Conservation (phyloP, 257 asterid species). For the Verbascum thapsus region DNA sequence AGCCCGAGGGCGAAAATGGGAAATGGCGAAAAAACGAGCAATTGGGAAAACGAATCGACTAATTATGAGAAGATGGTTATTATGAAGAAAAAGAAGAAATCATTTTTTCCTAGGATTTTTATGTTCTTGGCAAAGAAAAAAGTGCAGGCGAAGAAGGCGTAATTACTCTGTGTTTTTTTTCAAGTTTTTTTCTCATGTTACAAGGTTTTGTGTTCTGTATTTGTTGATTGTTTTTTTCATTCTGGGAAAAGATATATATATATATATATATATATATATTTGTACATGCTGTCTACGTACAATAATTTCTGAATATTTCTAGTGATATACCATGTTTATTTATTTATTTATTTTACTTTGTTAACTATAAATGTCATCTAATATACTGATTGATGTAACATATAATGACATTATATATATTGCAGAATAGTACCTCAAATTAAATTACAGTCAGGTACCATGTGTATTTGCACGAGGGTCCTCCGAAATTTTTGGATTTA, state of each 20-base stretch:
- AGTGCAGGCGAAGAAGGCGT: slow-evolving; percentile 39
- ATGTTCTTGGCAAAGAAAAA: slow-evolving; percentile 55
- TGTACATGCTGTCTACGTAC: too few species aligned
- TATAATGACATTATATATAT: too few species aligned
- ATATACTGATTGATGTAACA: too few species aligned
- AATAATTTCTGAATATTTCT: too few species aligned
- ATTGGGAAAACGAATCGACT: slow-evolving; percentile 42
- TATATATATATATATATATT: too few species aligned
- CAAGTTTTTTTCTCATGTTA: background rate
- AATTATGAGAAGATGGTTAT: slow-evolving; percentile 26
- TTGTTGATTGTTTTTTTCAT: background rate
- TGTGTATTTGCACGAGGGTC: too few species aligned
- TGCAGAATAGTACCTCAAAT: too few species aligned
- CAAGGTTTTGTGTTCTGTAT: background rate
- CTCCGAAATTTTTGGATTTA: too few species aligned
- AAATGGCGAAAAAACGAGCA: slow-evolving; percentile 31
- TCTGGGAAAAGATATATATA: background rate
- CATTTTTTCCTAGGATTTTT: slow-evolving; percentile 57
- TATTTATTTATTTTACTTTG: too few species aligned
- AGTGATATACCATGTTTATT: too few species aligned
- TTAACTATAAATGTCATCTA: too few species aligned
- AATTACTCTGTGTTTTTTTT: background rate
- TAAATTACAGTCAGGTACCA: too few species aligned
- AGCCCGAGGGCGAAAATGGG: slow-evolving; percentile 43
- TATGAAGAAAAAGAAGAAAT: slow-evolving; percentile 57